These are phyloP conservation scores for Aspergillus nomiae DNA, from an alignment of 2,329 filamentous ascomycete genomes.

Conservation along the genomic window DNA sequence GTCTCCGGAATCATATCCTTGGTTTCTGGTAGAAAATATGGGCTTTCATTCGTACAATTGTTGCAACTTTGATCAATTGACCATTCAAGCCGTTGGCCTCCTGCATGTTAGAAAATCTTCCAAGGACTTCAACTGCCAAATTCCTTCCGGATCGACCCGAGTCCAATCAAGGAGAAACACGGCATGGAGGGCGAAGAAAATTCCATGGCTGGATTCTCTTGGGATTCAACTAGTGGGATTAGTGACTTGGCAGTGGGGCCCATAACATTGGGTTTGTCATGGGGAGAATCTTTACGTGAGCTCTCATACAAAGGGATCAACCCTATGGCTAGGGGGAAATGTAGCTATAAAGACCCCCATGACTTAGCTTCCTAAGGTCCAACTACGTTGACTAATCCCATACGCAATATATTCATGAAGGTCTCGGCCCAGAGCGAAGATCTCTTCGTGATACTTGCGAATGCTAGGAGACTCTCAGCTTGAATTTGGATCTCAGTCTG, in stretches of 20 bases:
- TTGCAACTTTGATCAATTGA: neutral
- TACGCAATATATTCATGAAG: neutral
- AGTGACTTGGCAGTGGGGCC: slow-evolving; percentile 1
- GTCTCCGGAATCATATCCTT: neutral
- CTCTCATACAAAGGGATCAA: neutral
- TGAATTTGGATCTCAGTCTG: neutral
- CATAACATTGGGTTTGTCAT: neutral
- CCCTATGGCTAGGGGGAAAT: neutral
- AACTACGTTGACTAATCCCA: neutral
- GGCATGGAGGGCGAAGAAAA: neutral
- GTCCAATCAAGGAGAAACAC: neutral
- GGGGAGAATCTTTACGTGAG: neutral
- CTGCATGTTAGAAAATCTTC: neutral
- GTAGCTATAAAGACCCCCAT: neutral
- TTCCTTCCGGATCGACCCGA: neutral
- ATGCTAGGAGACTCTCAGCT: neutral
- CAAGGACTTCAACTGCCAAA: neutral
- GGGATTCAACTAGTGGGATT: neutral
- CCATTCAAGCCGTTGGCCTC: neutral
- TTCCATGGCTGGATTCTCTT: neutral
- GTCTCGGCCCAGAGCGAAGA: neutral
- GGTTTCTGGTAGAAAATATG: too few relatives aligned
- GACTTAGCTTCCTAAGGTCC: neutral
- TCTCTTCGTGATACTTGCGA: neutral
- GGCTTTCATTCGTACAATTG: too few relatives aligned